Percentiles rank a stretch among this genome's conserved stretches.
phyloP scores from a whole-genome alignment of 2,329 filamentous ascomycete species.

The Aspergillus sp. region DNA sequence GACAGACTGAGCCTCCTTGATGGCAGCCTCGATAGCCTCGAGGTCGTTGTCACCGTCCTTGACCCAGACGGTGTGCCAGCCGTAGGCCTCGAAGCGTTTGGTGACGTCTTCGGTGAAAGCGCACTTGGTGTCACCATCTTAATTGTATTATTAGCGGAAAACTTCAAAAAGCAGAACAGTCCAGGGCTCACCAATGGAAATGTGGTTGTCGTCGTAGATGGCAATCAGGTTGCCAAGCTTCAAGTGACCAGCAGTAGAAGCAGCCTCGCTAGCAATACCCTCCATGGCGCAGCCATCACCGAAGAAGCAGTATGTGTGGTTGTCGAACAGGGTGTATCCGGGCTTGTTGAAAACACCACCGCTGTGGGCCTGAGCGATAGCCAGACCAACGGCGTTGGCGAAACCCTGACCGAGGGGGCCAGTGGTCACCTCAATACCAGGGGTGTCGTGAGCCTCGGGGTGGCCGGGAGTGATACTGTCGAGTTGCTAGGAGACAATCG shows the following conservation, averaged over 20 bases:
- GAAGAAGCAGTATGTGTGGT: conserved; percentile 96
- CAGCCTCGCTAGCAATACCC: conserved; percentile 92
- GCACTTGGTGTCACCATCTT: conserved; percentile 91
- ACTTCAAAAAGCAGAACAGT: background rate
- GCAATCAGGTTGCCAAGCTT: conserved; percentile 97
- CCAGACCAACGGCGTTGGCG: conserved; percentile 95
- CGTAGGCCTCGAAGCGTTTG: conserved; percentile 95
- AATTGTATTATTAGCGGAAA: background rate
- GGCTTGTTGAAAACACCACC: conserved; percentile 96
- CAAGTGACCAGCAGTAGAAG: conserved; percentile 89
- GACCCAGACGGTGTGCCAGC: conserved; percentile 89
- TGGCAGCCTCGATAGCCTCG: conserved; percentile 82
- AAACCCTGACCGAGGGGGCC: conserved; percentile 97
- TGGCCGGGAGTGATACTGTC: conserved; percentile 91
- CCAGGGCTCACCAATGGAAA: conserved; percentile 68
- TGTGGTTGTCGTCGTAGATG: conserved; percentile 99
- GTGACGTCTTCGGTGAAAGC: conserved; percentile 96
- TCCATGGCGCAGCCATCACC: conserved; percentile 99
- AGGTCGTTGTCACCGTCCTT: conserved; percentile 88
- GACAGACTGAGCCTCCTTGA: conserved; percentile 81
- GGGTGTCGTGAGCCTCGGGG: conserved; percentile 94
- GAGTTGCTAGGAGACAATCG: conserved; percentile 55
- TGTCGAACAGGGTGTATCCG: conserved; percentile 86
- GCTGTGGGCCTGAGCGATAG: conserved; percentile 92
- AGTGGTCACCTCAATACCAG: conserved; percentile 96